Conservation (phyloP, 768 basidiomycete species). For the Tephrocybe sp. region DNA sequence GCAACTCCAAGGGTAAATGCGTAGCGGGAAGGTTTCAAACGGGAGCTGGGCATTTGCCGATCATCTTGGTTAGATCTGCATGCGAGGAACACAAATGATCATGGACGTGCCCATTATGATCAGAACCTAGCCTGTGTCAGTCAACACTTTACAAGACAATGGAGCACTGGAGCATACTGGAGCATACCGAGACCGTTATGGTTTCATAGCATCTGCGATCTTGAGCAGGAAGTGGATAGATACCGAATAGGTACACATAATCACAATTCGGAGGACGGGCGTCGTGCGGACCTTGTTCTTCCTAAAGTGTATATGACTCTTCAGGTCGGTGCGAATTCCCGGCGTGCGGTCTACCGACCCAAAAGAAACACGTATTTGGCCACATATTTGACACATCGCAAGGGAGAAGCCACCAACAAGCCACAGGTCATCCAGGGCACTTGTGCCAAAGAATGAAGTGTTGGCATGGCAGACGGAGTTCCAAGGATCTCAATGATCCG, state of each 20-base stretch:
- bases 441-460: constrained; percentile 3
- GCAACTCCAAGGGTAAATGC: constrained; percentile 14
- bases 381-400: constrained; percentile 11
- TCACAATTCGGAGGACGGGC: background rate
- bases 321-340: background rate
- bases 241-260: constrained; percentile 1
- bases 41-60: constrained; percentile 13
- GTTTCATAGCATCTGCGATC: background rate
- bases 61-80: constrained; percentile 16
- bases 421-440: constrained; percentile 7
- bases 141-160: background rate
- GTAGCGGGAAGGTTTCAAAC: constrained; percentile 12
- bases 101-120: background rate
- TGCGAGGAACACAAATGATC: background rate
- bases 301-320: background rate
- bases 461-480: constrained; percentile 9
- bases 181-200: background rate
- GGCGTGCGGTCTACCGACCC: background rate
- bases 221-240: background rate
- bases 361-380: background rate
- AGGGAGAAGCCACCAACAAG: constrained; percentile 15
- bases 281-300: background rate
- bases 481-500: constrained; percentile 14
- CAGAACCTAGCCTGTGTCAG: background rate
- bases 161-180: background rate